Conservation (phyloP, 352 stramenopile species). For the Phytophthora agathidicida region DNA sequence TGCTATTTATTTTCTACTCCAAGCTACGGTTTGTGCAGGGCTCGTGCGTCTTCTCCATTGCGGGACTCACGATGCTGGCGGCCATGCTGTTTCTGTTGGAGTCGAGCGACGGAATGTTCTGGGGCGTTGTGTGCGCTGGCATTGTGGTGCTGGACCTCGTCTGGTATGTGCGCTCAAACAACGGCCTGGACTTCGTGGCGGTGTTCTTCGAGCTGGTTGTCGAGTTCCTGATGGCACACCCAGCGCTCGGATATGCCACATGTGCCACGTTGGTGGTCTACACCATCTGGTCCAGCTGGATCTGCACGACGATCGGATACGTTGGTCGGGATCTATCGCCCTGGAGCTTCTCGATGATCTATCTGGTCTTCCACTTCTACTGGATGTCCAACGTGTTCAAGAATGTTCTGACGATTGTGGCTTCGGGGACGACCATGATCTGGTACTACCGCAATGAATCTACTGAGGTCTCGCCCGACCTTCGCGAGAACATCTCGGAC, state of each 20-base stretch:
- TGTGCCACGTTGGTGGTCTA: conserved; percentile 59
- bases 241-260: conserved; percentile 62
- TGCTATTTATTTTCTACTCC: conserved; percentile 77
- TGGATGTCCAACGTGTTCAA: conserved; percentile 90
- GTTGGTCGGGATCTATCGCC: conserved; percentile 64
- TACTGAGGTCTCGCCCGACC: conserved; percentile 53
- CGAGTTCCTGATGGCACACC: conserved; percentile 62
- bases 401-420: conserved; percentile 81
- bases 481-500: conserved; percentile 44
- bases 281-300: conserved; percentile 81
- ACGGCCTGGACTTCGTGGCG: conserved; percentile 79
- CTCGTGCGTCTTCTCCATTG: conserved; percentile 70
- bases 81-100: conserved; percentile 62
- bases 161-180: conserved; percentile 74
- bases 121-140: conserved; percentile 47
- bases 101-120: conserved; percentile 50
- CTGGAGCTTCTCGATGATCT: conserved; percentile 75
- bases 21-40: conserved; percentile 78
- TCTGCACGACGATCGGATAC: conserved; percentile 78
- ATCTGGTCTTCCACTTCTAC: conserved; percentile 87
- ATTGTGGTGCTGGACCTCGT: conserved; percentile 60
- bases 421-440: conserved; percentile 81
- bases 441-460: conserved; percentile 88
- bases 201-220: conserved; percentile 87
- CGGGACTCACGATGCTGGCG: conserved; percentile 55